These are phyloP conservation scores for Mychonastes homosphaera DNA, from an alignment of 139 green algal species.

Conservation along the genomic window DNA sequence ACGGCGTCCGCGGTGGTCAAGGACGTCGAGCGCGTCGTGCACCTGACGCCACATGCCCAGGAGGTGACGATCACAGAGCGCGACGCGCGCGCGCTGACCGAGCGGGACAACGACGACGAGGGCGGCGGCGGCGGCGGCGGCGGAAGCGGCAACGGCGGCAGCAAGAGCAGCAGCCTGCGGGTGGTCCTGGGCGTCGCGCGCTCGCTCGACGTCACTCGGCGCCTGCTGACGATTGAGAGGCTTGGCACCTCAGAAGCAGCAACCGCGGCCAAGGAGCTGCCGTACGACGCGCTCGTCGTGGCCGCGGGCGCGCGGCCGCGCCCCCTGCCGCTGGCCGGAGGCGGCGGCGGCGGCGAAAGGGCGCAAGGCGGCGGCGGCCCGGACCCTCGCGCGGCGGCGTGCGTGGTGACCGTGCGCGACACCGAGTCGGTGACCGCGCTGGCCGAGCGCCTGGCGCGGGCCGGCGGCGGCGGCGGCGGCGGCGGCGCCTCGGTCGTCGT, in stretches of 20 bases:
- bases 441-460: conserved; percentile 12
- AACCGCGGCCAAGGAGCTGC: not conserved
- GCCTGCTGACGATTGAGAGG: no score
- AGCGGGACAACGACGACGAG: not conserved
- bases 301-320: no score
- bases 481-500: conserved; percentile 37
- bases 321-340: not conserved
- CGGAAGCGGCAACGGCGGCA: not conserved
- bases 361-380: not conserved
- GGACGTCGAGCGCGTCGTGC: conserved; percentile 40
- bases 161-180: conserved; percentile 2
- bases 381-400: conserved; percentile 5
- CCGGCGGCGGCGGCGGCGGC: not conserved
- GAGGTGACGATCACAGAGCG: conserved; percentile 30
- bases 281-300: not conserved
- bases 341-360: not conserved
- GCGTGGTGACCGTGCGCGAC: conserved; percentile 52
- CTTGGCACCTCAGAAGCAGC: not conserved
- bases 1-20: conserved; percentile 45
- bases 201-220: no score
- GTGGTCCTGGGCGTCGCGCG: conserved; percentile 5
- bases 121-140: not conserved
- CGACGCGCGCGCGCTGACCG: not conserved
- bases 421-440: conserved; percentile 47
- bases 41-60: conserved; percentile 38